These are phyloP conservation scores for Willaertia magna DNA, from an alignment of 208 protist species.

Conservation along the genomic window DNA sequence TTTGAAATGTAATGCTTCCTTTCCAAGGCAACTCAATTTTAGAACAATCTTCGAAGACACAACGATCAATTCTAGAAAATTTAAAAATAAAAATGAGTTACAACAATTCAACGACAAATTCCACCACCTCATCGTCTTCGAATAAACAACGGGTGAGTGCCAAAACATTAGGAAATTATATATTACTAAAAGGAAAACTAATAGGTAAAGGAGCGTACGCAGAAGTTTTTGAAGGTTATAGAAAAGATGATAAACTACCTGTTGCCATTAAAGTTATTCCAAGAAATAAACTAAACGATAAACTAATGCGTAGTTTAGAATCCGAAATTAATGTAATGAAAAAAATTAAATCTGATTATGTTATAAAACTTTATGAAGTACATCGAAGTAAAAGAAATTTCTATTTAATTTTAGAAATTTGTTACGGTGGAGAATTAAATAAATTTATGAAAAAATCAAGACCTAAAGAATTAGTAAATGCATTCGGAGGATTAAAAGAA, in stretches of 20 bases:
- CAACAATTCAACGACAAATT: not conserved
- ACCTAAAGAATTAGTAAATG: not conserved
- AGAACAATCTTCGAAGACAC: no score
- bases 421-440: not conserved
- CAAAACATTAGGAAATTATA: not conserved
- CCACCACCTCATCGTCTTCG: not conserved
- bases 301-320: not conserved
- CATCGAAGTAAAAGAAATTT: not conserved
- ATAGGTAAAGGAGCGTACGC: not conserved
- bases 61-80: no score
- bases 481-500: not conserved
- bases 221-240: not conserved
- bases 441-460: not conserved
- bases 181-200: not conserved
- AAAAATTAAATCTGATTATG: not conserved
- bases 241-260: not conserved
- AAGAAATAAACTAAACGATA: not conserved
- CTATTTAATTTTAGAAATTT: not conserved
- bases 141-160: not conserved
- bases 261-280: conserved; percentile 2
- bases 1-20: no score
- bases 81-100: no score
- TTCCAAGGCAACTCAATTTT: no score
- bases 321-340: not conserved
- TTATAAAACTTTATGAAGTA: not conserved